phyloP scores from a whole-genome alignment of 2,329 filamentous ascomycete species.

The Sarocladiaceae sp. region DNA sequence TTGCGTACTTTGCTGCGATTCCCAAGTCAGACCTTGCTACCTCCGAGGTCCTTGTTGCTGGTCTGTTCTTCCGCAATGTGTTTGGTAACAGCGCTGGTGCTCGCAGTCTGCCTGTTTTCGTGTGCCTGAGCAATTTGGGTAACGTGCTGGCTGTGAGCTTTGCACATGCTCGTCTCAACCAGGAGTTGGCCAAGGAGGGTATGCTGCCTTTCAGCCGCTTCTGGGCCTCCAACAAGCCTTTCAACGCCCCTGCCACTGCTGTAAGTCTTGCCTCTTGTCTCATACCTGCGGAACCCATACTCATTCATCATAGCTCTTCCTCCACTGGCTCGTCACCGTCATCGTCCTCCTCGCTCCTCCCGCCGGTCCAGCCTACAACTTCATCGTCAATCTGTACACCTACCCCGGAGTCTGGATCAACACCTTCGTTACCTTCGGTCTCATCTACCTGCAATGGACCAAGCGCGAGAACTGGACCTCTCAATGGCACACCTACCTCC shows the following conservation, averaged over 20 bases:
- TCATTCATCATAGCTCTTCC: slow-evolving; percentile 39
- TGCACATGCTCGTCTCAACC: slow-evolving; percentile 53
- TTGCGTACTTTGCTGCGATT: slow-evolving; percentile 62
- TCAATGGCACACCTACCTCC: slow-evolving; percentile 46
- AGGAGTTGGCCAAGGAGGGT: slow-evolving; percentile 67
- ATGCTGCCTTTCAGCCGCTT: slow-evolving; percentile 61
- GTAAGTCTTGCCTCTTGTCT: slow-evolving; percentile 24
- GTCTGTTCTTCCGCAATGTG: slow-evolving; percentile 57
- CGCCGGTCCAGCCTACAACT: slow-evolving; percentile 60
- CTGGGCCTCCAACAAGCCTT: slow-evolving; percentile 66
- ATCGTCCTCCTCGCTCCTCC: slow-evolving; percentile 64
- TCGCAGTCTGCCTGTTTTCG: slow-evolving; percentile 47
- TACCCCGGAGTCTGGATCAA: slow-evolving; percentile 53
- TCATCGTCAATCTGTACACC: slow-evolving; percentile 53
- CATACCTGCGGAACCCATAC: not conserved
- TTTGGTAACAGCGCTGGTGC: slow-evolving; percentile 53
- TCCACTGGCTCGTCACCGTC: slow-evolving; percentile 63
- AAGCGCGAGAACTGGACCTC: slow-evolving; percentile 49
- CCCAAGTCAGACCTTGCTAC: slow-evolving; percentile 52
- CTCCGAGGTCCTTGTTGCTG: slow-evolving; percentile 57
- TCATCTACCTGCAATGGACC: slow-evolving; percentile 47
- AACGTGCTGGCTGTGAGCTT: slow-evolving; percentile 60
- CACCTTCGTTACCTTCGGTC: slow-evolving; percentile 43
- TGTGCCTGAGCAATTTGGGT: slow-evolving; percentile 57
- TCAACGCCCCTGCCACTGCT: slow-evolving; percentile 57